Percentiles rank a stretch among this genome's conserved stretches.
These are phyloP conservation scores for Bondarzewia mesenterica DNA, from an alignment of 1,284 basidiomycete species.

Conservation along the genomic window DNA sequence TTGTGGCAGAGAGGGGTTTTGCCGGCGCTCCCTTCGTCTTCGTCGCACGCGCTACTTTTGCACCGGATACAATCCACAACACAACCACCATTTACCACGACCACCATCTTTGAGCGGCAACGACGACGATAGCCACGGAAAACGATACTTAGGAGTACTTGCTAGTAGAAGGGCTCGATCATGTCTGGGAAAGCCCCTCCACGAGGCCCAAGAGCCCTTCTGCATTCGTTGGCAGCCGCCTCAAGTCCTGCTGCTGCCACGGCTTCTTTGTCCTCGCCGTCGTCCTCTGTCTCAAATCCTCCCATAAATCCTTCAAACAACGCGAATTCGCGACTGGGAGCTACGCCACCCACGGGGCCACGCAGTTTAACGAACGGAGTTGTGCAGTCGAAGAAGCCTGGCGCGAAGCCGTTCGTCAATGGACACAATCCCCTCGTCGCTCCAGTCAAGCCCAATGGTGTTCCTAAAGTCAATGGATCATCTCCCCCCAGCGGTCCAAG, in stretches of 20 bases:
- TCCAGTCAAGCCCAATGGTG: not conserved
- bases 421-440: slow-evolving; percentile 9
- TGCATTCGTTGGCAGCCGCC: slow-evolving; percentile 32
- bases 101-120: not conserved
- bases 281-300: slow-evolving; percentile 16
- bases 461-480: slow-evolving; percentile 10
- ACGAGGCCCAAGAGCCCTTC: slow-evolving; percentile 58
- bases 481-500: slow-evolving; percentile 23
- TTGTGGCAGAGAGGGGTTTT: not conserved
- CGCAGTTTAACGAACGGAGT: slow-evolving; percentile 38
- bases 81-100: not conserved
- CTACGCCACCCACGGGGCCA: slow-evolving; percentile 49
- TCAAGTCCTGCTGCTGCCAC: slow-evolving; percentile 15
- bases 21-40: not conserved
- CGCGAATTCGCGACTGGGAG: slow-evolving; percentile 35
- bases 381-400: slow-evolving; percentile 9
- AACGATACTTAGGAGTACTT: not conserved
- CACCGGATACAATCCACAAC: not conserved
- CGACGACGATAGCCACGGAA: not conserved
- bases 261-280: slow-evolving; percentile 1
- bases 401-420: slow-evolving; percentile 22
- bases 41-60: not conserved
- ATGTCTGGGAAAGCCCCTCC: slow-evolving; percentile 74
- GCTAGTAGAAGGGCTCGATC: not conserved
- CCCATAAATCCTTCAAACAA: slow-evolving; percentile 17